Evolutionary conservation across 2,329 filamentous ascomycete species (phyloP).

Genomic region (Calonectria multiphialidica): DNA sequence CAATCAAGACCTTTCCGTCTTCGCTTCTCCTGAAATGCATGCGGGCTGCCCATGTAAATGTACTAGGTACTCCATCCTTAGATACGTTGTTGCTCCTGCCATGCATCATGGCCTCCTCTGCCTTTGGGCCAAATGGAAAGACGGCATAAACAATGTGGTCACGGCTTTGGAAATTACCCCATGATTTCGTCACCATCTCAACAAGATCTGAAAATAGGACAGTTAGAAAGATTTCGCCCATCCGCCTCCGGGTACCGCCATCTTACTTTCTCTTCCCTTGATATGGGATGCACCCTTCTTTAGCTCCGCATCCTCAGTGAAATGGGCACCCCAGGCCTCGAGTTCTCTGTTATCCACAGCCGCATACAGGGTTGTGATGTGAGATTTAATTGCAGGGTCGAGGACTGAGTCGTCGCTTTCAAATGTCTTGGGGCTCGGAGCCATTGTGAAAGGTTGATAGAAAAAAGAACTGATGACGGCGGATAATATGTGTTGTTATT

Average conservation of each 20-base stretch:
- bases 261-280: slow-evolving; percentile 5
- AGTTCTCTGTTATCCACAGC: slow-evolving; percentile 19
- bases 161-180: not conserved
- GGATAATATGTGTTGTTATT: too few relatives aligned
- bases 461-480: too few relatives aligned
- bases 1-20: slow-evolving; percentile 10
- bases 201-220: not conserved
- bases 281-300: slow-evolving; percentile 4
- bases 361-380: slow-evolving; percentile 16
- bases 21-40: not conserved
- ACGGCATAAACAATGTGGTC: slow-evolving; percentile 4
- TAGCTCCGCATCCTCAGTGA: slow-evolving; percentile 3
- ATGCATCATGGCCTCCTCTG: slow-evolving; percentile 9
- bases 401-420: slow-evolving; percentile 19
- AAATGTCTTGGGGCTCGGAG: slow-evolving; percentile 7
- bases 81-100: slow-evolving; percentile 9
- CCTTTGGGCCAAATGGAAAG: slow-evolving; percentile 2
- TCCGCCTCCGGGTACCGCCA: not conserved
- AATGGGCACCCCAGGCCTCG: slow-evolving; percentile 13
- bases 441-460: not conserved
- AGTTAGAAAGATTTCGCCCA: not conserved
- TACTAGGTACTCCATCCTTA: slow-evolving; percentile 1
- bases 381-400: slow-evolving; percentile 20
- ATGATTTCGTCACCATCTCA: slow-evolving; percentile 1
- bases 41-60: slow-evolving; percentile 2